Base-by-base conservation (phyloP, 106 monocot genomes). In the Ottelia alismoides region DNA sequence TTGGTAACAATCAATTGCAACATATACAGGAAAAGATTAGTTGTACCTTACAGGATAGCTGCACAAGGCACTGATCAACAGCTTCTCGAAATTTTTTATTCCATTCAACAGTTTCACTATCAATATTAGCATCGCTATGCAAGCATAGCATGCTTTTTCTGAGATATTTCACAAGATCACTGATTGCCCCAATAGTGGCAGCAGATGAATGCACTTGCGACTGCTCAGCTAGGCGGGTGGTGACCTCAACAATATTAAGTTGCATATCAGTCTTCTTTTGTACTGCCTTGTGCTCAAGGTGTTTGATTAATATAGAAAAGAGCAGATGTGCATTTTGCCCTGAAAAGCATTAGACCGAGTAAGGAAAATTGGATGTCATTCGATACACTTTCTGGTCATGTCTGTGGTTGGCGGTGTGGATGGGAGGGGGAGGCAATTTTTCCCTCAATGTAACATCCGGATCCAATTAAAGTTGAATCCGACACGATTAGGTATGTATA, bases 201-300 rank as follows among this genome's bases (percentile, higher is more conserved):
- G 72, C 60, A 22, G 92, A 83, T 45, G 71, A 26, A 21, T 87
- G 70, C 46, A 69, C 60, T 69, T 67, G 77, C 51, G 77, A 79
- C 31, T 80, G 68, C 51, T 70, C 67, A 57, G 77, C 72, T 60
- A 92, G 83, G 40, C 23, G 30, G 11, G 77, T 75, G 1, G 83
- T 72, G 21, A 92, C 74, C 55, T 83, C 83, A 52, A 82, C 64
- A 56, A 92, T 83, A 55, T 80, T 61, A 43, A 87, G 57, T 67
- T 83, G 87, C 66, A 83, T 77, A 6, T 75, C 72, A 60, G 74
- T 72, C 31, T 83, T 76, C 61, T 87, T 92, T 28, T 65, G 22
- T 20, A 92, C 74, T 28, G 71, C 58, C 74, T 77, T 87, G 64
- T 92, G 87, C 3, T 92, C 92, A 23, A 92, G 76, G 72, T 92